A percentile compares a stretch with the other conserved stretches of the same genome.
These are phyloP conservation scores for Aureobasidium sp. DNA, from an alignment of 2,329 filamentous ascomycete genomes.

Conservation along the genomic window DNA sequence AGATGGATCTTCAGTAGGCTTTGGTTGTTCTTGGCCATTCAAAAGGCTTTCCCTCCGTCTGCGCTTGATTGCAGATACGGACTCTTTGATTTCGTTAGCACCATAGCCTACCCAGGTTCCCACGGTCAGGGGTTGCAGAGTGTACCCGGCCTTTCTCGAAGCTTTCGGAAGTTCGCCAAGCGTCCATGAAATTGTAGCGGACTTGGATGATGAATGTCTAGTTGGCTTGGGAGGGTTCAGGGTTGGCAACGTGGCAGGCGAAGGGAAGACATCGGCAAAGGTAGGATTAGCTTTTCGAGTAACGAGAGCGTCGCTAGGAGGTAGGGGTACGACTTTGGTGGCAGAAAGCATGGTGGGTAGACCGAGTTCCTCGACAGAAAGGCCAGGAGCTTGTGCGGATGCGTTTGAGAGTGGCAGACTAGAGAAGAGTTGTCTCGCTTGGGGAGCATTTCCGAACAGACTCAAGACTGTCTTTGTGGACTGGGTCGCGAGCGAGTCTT, in stretches of 20 bases:
- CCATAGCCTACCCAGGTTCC: slow-evolving; percentile 57
- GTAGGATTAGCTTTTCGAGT: slow-evolving; percentile 52
- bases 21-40: slow-evolving; percentile 51
- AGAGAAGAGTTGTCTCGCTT: slow-evolving; percentile 73
- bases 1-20: slow-evolving; percentile 14
- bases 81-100: slow-evolving; percentile 34
- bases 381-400: slow-evolving; percentile 19
- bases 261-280: slow-evolving; percentile 65
- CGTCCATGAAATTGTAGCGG: slow-evolving; percentile 41
- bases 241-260: slow-evolving; percentile 54
- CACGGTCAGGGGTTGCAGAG: slow-evolving; percentile 54
- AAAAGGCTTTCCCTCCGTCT: slow-evolving; percentile 65
- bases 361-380: slow-evolving; percentile 50
- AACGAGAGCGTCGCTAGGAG: slow-evolving; percentile 28
- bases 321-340: slow-evolving; percentile 54
- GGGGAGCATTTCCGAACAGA: slow-evolving; percentile 64
- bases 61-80: slow-evolving; percentile 54
- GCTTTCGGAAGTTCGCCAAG: slow-evolving; percentile 42
- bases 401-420: slow-evolving; percentile 55
- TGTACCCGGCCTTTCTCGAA: slow-evolving; percentile 46
- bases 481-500: neutral
- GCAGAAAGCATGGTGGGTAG: slow-evolving; percentile 68
- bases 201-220: slow-evolving; percentile 57
- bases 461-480: slow-evolving; percentile 59
- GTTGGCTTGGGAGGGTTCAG: slow-evolving; percentile 60